Base-by-base conservation (phyloP, 106 monocot genomes). In the Acorus gramineus region DNA sequence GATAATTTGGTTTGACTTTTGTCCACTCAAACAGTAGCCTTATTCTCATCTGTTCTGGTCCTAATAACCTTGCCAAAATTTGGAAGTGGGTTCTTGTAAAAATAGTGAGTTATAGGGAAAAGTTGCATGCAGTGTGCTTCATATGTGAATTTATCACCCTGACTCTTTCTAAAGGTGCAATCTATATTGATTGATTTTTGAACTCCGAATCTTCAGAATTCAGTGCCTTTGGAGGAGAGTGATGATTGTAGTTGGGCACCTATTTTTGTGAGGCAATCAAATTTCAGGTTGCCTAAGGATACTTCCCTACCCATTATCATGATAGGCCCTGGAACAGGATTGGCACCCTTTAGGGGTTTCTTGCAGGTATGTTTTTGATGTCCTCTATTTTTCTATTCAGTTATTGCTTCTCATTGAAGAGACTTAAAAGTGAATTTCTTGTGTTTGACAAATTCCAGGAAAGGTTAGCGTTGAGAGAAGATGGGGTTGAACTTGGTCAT, bases 261-360 rank as follows among this genome's bases (percentile, higher is more conserved):
- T 57, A 73, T 85, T 61, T 85, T 78, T 69, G 81, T 81, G 50
- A 74, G 85, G 64, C 75, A 78, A 44, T 85, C 85, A 48, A 85
- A 78, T 53, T 85, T 85, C 51, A 85, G 73, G 62, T 64, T 85
- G 55, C 85, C 85, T 61, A 51, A 67, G 44, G 81, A 81, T 72
- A 52, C 64, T 56, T 75, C 81, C 62, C 55, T 75, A 2, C 81
- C 85, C n/a, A 73, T 85, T 53, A 66, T 81, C 59, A 81, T 85
- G 81, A 81, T 85, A 52, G 85, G 85, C 45, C 85, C 85, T 47
- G 85, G 85, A 42, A 85, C 85, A 14, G 85, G 85, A n/a, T 62
- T 85, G 68, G 85, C 85, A 42, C 85, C 85, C 13, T 85, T 85
- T 68, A 71, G 85, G 71, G 85, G 85, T 2, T 85, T 85, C 69